Percentiles rank a stretch among this genome's conserved stretches.
phyloP scores from a whole-genome alignment of 495 filamentous ascomycete species.

The Astrocystis sublimbata region DNA sequence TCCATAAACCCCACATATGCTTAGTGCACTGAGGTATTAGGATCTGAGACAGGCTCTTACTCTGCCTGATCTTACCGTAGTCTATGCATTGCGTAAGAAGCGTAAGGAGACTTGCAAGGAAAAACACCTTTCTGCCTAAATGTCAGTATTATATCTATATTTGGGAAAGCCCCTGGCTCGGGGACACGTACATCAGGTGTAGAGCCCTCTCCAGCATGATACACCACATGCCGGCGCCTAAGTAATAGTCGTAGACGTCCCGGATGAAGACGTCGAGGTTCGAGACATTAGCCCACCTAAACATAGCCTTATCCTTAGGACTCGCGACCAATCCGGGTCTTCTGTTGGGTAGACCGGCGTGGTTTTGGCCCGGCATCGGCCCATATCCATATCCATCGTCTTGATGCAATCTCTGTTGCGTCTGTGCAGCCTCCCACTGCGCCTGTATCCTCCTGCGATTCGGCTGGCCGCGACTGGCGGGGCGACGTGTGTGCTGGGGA shows the following conservation, averaged over 20 bases:
- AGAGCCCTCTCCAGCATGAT: conserved; percentile 72
- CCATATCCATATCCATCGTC: conserved; percentile 38
- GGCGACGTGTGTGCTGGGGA: conserved; percentile 25
- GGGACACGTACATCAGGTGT: conserved; percentile 66
- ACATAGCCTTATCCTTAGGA: conserved; percentile 84
- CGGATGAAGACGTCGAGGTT: conserved; percentile 89
- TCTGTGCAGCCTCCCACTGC: conserved; percentile 68
- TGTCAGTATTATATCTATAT: conserved; percentile 27
- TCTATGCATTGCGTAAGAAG: conserved; percentile 88
- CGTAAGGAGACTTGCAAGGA: conserved; percentile 80
- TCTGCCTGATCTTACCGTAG: conserved; percentile 72
- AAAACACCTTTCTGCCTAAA: conserved; percentile 55
- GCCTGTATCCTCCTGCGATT: conserved; percentile 56
- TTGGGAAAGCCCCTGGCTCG: background rate
- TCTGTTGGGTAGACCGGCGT: conserved; percentile 18
- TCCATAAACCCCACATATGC: conserved; percentile 80
- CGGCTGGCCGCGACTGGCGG: conserved; percentile 50
- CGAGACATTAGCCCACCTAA: conserved; percentile 91
- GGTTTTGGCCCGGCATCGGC: conserved; percentile 34
- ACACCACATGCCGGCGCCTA: conserved; percentile 84
- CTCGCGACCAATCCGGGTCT: conserved; percentile 52
- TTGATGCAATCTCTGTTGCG: conserved; percentile 61
- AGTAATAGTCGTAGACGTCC: conserved; percentile 89
- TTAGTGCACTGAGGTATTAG: conserved; percentile 79
- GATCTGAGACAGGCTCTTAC: conserved; percentile 73